Percentiles rank a stretch among this genome's conserved stretches.
Conservation (phyloP, 495 filamentous ascomycete species). For the Aspergillus homomorphus region DNA sequence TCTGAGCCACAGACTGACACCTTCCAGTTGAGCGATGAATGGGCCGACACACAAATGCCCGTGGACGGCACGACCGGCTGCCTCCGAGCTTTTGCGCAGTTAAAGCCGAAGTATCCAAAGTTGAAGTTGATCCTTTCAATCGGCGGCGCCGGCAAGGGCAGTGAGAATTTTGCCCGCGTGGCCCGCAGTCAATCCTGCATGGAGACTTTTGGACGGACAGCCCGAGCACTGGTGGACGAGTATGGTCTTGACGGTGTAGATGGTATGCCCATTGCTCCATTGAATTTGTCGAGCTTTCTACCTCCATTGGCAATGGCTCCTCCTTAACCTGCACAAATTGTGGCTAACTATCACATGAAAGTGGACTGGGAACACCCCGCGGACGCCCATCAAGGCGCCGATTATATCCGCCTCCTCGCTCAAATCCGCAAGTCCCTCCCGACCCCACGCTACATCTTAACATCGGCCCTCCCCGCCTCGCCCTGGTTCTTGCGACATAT, state of each 20-base stretch:
- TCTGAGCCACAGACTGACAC: constrained; percentile 17
- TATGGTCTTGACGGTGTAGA: constrained; percentile 85
- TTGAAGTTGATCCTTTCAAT: constrained; percentile 82
- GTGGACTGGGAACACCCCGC: constrained; percentile 92
- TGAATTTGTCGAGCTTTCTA: not conserved
- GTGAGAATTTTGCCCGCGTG: constrained; percentile 72
- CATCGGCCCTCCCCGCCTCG: constrained; percentile 78
- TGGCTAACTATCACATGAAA: constrained; percentile 27
- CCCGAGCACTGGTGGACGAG: constrained; percentile 65
- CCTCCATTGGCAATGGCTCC: not conserved
- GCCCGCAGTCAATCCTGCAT: constrained; percentile 57
- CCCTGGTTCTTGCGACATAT: constrained; percentile 74
- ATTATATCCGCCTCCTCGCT: constrained; percentile 71
- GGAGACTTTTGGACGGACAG: constrained; percentile 72
- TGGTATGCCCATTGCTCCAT: constrained; percentile 42
- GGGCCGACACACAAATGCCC: constrained; percentile 74
- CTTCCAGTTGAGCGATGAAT: constrained; percentile 77
- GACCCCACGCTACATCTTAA: constrained; percentile 67
- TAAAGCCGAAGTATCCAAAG: constrained; percentile 73
- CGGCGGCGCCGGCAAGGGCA: constrained; percentile 76
- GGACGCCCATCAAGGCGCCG: constrained; percentile 61
- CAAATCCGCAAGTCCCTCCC: constrained; percentile 69
- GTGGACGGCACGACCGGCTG: constrained; percentile 78
- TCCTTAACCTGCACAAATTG: not conserved
- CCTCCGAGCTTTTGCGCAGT: constrained; percentile 66